Evolutionary conservation across 139 green algal species (phyloP).

Genomic region (Chlorella sp.): DNA sequence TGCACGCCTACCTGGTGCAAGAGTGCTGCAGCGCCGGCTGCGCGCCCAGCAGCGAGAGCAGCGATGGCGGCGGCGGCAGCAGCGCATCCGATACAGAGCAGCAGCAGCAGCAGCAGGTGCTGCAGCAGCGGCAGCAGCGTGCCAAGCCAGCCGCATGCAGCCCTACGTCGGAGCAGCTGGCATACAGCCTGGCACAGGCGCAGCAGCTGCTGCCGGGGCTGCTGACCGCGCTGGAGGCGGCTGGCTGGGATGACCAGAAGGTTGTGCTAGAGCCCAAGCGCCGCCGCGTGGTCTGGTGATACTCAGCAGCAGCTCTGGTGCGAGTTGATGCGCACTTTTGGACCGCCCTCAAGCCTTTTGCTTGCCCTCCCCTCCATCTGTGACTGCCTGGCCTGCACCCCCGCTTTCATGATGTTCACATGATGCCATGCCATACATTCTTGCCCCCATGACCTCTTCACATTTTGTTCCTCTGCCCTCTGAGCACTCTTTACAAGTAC

Average conservation of each 20-base stretch:
- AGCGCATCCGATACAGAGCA: background rate
- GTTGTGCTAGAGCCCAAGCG: slow-evolving; percentile 63
- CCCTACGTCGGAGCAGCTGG: background rate
- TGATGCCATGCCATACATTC: too few species aligned
- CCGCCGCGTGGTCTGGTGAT: slow-evolving; percentile 51
- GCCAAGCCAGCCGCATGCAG: too few species aligned
- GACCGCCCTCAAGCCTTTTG: too few species aligned
- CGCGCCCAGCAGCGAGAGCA: background rate
- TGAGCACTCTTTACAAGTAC: too few species aligned
- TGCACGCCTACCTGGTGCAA: slow-evolving; percentile 49
- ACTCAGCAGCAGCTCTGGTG: too few species aligned
- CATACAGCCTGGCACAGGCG: slow-evolving; percentile 2
- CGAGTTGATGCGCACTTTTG: too few species aligned
- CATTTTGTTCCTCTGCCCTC: too few species aligned
- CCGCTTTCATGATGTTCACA: too few species aligned
- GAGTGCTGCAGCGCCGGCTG: slow-evolving; percentile 34
- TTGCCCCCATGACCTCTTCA: too few species aligned
- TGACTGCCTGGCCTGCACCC: too few species aligned
- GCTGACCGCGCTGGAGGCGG: slow-evolving; percentile 47
- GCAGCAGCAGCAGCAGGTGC: slow-evolving; percentile 13
- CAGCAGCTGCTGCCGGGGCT: slow-evolving; percentile 41
- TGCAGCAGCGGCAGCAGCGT: slow-evolving; percentile 5
- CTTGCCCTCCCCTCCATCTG: too few species aligned
- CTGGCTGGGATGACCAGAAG: slow-evolving; percentile 57
- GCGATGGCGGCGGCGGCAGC: background rate